Percentiles rank a stretch among this genome's conserved stretches.
Evolutionary conservation across 2,329 filamentous ascomycete genomes (phyloP).

Genomic region (Colletotrichum sp.): DNA sequence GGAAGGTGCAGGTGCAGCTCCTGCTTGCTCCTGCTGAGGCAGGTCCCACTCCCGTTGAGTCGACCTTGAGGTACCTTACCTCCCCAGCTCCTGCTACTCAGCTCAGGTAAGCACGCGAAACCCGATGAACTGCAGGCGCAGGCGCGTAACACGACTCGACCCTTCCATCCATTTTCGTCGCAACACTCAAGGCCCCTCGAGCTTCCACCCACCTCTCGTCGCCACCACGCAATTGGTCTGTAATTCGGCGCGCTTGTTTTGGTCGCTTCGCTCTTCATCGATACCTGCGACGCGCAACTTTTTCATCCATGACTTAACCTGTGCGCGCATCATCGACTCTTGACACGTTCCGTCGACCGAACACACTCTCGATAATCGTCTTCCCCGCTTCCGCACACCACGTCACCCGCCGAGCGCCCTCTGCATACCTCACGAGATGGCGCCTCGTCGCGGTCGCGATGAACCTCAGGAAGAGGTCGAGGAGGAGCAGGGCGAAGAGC

Average conservation of each 20-base stretch:
- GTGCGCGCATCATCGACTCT: conserved; percentile 7
- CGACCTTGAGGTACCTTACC: not conserved
- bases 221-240: conserved; percentile 14
- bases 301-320: conserved; percentile 10
- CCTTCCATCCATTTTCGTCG: conserved; percentile 20
- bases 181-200: conserved; percentile 2
- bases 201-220: not conserved
- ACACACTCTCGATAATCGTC: conserved; percentile 9
- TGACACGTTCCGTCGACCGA: conserved; percentile 15
- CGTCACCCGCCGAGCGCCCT: conserved; percentile 13
- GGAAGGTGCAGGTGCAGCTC: conserved; percentile 6
- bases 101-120: conserved; percentile 23
- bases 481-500: conserved; percentile 24
- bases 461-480: conserved; percentile 21
- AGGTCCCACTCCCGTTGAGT: not conserved
- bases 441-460: conserved; percentile 21
- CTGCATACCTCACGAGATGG: conserved; percentile 6
- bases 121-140: conserved; percentile 19
- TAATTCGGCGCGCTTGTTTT: not conserved
- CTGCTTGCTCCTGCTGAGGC: not conserved
- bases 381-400: conserved; percentile 19
- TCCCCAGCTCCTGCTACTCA: conserved; percentile 9
- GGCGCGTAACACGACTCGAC: conserved; percentile 20
- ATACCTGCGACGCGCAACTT: not conserved
- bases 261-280: not conserved